Evolutionary conservation across 108 stramenopile genomes (phyloP).

Genomic region (Halocafeteria seosinensis): DNA sequence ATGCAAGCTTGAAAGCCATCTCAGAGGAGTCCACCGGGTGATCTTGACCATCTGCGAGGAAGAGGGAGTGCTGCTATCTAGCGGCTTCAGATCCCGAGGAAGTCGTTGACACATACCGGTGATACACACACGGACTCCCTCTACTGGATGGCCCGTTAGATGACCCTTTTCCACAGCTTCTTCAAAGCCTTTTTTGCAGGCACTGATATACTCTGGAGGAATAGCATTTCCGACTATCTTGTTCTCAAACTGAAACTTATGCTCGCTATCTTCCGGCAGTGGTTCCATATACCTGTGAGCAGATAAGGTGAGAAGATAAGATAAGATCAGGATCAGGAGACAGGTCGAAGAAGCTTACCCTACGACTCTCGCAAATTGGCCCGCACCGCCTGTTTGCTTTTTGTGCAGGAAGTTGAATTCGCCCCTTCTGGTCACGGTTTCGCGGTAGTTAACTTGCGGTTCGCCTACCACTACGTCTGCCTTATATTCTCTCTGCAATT

Average conservation of each 20-base stretch:
- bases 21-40: slow-evolving; percentile 95
- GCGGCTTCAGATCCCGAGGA: slow-evolving; percentile 33
- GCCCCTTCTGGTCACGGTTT: slow-evolving; percentile 61
- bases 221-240: slow-evolving; percentile 79
- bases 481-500: slow-evolving; percentile 81
- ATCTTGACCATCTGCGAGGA: slow-evolving; percentile 56
- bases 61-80: too few species aligned
- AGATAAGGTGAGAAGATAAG: too few species aligned
- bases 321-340: too few species aligned
- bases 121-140: slow-evolving; percentile 74
- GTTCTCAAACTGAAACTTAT: slow-evolving; percentile 63
- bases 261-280: slow-evolving; percentile 35
- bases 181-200: slow-evolving; percentile 76
- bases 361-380: slow-evolving; percentile 87
- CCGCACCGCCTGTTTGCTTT: slow-evolving; percentile 93
- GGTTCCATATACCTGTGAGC: slow-evolving; percentile 15
- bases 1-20: slow-evolving; percentile 85
- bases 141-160: slow-evolving; percentile 71
- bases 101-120: too few species aligned
- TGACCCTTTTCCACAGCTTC: slow-evolving; percentile 76
- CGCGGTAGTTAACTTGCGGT: slow-evolving; percentile 94
- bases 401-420: slow-evolving; percentile 93
- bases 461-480: slow-evolving; percentile 72
- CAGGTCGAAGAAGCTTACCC: too few species aligned
- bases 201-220: slow-evolving; percentile 84